Percentiles rank a stretch among this genome's conserved stretches.
Evolutionary conservation across 1,284 basidiomycete species (phyloP).

Genomic region (Tilletia indica): DNA sequence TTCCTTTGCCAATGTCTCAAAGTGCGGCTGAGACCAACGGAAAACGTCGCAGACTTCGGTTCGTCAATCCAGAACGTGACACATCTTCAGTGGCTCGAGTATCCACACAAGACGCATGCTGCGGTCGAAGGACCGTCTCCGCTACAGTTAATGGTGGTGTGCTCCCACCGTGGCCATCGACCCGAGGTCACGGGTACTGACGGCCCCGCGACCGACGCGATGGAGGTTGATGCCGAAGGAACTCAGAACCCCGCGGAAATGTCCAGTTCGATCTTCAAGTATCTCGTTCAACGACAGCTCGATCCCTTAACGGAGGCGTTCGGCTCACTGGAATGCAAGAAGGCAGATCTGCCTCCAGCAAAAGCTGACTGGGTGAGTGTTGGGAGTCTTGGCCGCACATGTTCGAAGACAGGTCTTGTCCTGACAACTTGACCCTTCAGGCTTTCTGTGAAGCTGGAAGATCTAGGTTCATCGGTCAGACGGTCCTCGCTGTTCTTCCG

Average conservation of each 20-base stretch:
- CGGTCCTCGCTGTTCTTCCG: background rate
- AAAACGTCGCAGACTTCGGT: background rate
- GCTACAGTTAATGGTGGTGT: background rate
- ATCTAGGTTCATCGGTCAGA: background rate
- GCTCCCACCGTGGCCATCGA: background rate
- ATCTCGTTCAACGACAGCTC: conserved; percentile 7
- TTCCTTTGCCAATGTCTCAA: background rate
- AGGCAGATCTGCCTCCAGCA: conserved; percentile 12
- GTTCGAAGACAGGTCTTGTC: too few species aligned
- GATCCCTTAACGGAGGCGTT: conserved; percentile 7
- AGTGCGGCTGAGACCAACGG: background rate
- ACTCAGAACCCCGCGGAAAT: background rate
- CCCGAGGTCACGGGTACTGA: too few species aligned
- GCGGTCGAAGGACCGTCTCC: background rate
- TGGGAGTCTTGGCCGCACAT: too few species aligned
- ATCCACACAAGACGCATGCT: background rate
- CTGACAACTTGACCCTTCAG: background rate
- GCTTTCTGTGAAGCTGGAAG: background rate
- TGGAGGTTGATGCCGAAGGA: conserved; percentile 3
- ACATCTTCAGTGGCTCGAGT: conserved; percentile 10
- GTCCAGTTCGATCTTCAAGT: background rate
- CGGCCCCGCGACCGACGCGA: background rate
- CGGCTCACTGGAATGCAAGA: conserved; percentile 15
- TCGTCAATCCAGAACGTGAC: background rate
- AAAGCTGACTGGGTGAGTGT: conserved; percentile 15